Evolutionary conservation across 176 grass and related monocot species (phyloP).

Genomic region (Triticum dicoccoides): DNA sequence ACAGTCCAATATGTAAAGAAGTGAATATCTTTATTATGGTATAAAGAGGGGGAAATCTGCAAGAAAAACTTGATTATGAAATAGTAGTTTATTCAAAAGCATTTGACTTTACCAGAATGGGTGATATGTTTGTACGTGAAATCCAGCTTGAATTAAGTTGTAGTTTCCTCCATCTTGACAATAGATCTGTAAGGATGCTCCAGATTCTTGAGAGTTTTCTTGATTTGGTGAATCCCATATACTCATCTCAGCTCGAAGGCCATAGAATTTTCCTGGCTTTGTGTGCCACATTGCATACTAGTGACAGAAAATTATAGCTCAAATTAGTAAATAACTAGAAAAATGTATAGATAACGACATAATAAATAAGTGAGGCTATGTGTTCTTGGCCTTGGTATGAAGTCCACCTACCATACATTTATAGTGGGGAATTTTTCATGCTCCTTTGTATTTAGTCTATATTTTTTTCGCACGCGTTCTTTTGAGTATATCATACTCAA

Average conservation of each 20-base stretch:
- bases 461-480: neutral
- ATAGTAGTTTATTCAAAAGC: neutral
- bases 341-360: neutral
- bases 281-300: constrained; percentile 2
- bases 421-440: neutral
- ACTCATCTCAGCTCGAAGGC: constrained; percentile 26
- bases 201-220: neutral
- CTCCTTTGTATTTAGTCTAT: neutral
- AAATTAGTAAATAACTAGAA: neutral
- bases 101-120: neutral
- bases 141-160: constrained; percentile 10
- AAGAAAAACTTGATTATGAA: neutral
- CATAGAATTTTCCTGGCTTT: neutral
- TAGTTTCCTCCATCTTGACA: neutral
- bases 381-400: neutral
- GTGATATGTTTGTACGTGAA: constrained; percentile 25
- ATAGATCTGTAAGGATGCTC: constrained; percentile 2
- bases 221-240: constrained; percentile 23
- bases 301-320: neutral
- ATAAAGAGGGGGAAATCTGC: constrained; percentile 23
- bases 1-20: constrained; percentile 49
- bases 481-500: neutral
- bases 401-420: neutral
- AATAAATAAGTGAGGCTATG: neutral
- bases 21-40: constrained; percentile 19